Conservation (phyloP, 2,329 filamentous ascomycete genomes). For the Trichothecium sympodiale region DNA sequence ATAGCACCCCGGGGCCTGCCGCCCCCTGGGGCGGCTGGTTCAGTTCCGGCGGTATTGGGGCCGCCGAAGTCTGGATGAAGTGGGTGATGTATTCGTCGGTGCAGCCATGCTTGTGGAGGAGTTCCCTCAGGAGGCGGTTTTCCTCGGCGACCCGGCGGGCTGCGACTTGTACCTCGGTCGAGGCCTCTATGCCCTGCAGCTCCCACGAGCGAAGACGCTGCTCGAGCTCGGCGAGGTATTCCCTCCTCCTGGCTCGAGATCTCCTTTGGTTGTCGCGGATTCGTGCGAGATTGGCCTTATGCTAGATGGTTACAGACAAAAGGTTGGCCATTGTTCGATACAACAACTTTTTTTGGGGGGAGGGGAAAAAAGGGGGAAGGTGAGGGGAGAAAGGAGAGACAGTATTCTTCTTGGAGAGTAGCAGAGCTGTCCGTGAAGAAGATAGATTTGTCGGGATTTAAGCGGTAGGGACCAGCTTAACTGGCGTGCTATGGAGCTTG, state of each 20-base stretch:
- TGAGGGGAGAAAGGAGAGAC: constrained; percentile 10
- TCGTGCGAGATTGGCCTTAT: constrained; percentile 34
- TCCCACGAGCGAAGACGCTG: constrained; percentile 49
- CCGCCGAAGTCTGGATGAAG: constrained; percentile 18
- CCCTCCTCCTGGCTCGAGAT: constrained; percentile 62
- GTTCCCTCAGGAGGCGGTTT: constrained; percentile 50
- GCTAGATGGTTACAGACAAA: constrained; percentile 12
- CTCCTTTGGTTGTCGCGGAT: constrained; percentile 69
- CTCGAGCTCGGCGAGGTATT: constrained; percentile 62
- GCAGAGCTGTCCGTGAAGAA: too few relatives aligned
- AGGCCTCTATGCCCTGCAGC: constrained; percentile 54
- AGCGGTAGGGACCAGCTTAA: constrained; percentile 5
- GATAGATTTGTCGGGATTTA: too few relatives aligned
- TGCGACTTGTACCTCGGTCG: constrained; percentile 59
- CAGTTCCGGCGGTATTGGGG: constrained; percentile 1
- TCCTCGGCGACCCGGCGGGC: constrained; percentile 59
- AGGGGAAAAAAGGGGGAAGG: constrained; percentile 4
- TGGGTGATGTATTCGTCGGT: constrained; percentile 41
- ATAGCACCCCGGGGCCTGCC: constrained; percentile 1
- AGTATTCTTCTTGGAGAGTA: too few relatives aligned
- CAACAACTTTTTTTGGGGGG: not conserved
- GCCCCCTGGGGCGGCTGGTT: constrained; percentile 1
- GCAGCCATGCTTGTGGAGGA: constrained; percentile 48
- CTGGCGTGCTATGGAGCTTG: not conserved
- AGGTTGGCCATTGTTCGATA: constrained; percentile 1